Conservation (phyloP, 2,329 filamentous ascomycete species). For the Ploettnerulaceae sp. region DNA sequence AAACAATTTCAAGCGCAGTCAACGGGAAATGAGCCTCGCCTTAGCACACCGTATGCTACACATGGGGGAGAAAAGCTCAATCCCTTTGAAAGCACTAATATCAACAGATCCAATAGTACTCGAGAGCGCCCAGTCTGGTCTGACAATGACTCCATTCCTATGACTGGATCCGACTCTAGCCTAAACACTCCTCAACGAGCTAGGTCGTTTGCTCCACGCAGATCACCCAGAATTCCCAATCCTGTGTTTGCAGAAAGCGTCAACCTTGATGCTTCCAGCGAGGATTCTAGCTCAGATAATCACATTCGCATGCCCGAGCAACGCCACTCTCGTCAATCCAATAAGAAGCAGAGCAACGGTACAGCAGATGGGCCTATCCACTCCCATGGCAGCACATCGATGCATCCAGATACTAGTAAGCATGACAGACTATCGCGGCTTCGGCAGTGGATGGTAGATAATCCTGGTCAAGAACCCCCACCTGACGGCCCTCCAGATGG, state of each 20-base stretch:
- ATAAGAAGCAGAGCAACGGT: background rate
- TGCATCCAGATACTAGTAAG: conserved; percentile 23
- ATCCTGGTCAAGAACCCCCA: conserved; percentile 16
- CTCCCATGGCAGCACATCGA: background rate
- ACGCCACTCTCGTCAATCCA: conserved; percentile 1
- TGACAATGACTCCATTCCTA: conserved; percentile 15
- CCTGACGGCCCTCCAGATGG: conserved; percentile 24
- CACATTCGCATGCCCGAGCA: conserved; percentile 11
- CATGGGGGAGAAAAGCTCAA: conserved; percentile 56
- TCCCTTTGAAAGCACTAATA: conserved; percentile 43
- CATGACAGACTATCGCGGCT: conserved; percentile 14
- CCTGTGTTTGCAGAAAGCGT: conserved; percentile 3
- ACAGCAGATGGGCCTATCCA: too few relatives aligned
- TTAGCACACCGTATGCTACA: conserved; percentile 53
- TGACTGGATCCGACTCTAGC: conserved; percentile 29
- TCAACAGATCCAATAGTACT: conserved; percentile 33
- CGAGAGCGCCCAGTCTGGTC: conserved; percentile 14
- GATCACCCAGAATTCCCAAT: background rate
- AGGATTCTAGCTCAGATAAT: conserved; percentile 18
- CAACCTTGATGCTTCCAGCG: conserved; percentile 7
- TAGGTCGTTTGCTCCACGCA: conserved; percentile 15
- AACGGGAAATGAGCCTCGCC: conserved; percentile 42
- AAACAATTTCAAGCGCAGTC: conserved; percentile 42
- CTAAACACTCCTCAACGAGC: conserved; percentile 21
- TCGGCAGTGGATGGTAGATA: conserved; percentile 20